A percentile compares a stretch with the other conserved stretches of the same genome.
Evolutionary conservation across 768 basidiomycete species (phyloP).

Genomic region (Dioszegia aurantiaca): DNA sequence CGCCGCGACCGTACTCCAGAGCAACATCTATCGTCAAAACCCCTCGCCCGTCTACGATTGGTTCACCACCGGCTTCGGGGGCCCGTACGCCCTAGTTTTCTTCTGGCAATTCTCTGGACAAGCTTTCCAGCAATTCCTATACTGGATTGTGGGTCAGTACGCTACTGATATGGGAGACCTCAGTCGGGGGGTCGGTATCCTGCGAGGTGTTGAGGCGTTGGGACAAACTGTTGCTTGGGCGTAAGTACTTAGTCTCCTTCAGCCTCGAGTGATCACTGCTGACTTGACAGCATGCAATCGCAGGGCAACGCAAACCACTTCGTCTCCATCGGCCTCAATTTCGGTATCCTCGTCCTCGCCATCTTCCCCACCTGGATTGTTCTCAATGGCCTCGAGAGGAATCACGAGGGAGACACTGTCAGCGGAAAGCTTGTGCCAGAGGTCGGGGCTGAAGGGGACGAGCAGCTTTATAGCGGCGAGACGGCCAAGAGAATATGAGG

Average conservation of each 20-base stretch:
- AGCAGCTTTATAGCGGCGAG: neutral
- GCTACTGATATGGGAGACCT: conserved; percentile 28
- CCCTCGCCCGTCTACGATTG: conserved; percentile 23
- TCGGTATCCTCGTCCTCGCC: conserved; percentile 27
- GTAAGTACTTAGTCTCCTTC: conserved; percentile 17
- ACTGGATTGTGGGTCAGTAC: conserved; percentile 42
- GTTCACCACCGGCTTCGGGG: conserved; percentile 22
- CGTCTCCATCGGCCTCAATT: conserved; percentile 33
- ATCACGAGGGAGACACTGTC: conserved; percentile 18
- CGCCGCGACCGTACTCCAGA: conserved; percentile 38
- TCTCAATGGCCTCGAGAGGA: conserved; percentile 21
- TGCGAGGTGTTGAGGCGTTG: conserved; percentile 39
- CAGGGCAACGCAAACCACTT: conserved; percentile 36
- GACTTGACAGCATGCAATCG: conserved; percentile 26
- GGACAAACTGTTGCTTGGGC: conserved; percentile 47
- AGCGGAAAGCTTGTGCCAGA: neutral
- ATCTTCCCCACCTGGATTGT: conserved; percentile 35
- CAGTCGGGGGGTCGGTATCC: conserved; percentile 34
- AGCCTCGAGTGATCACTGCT: neutral
- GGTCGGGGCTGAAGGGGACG: neutral
- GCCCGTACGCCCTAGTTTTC: conserved; percentile 31
- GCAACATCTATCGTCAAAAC: conserved; percentile 23
- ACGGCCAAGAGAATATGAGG: neutral
- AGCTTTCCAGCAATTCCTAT: conserved; percentile 38
- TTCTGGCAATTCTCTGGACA: conserved; percentile 41